These are phyloP conservation scores for Trichomonascaceae sp. DNA, from an alignment of 1,139 yeast genomes.

Conservation along the genomic window DNA sequence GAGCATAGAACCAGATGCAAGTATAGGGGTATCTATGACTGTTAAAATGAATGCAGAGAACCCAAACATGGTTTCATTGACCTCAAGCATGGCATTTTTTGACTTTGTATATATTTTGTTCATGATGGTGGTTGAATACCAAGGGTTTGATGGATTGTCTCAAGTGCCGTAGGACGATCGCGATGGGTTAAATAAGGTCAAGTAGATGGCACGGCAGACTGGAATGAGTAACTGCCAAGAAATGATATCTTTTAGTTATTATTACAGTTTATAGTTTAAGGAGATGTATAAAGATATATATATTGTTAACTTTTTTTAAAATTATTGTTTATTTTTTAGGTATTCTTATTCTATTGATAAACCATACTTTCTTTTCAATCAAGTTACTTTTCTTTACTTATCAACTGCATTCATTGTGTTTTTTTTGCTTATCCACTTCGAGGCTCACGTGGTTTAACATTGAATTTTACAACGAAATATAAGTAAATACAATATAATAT, in stretches of 20 bases:
- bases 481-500: too few relatives aligned
- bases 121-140: neutral
- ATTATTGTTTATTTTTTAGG: neutral
- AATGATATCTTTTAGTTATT: neutral
- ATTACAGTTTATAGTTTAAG: neutral
- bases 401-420: neutral
- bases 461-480: too few relatives aligned
- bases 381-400: neutral
- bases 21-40: slow-evolving; percentile 22
- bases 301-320: too few relatives aligned
- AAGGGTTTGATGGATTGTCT: neutral
- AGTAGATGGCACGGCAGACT: neutral
- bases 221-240: neutral
- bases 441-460: too few relatives aligned
- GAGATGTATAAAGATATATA: neutral
- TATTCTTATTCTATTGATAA: neutral
- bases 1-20: slow-evolving; percentile 26
- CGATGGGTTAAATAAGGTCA: neutral
- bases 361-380: too few relatives aligned
- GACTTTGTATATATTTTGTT: slow-evolving; percentile 10
- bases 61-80: slow-evolving; percentile 24
- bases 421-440: neutral
- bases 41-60: slow-evolving; percentile 21
- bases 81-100: slow-evolving; percentile 18
- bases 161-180: neutral